These are phyloP conservation scores for Gossypium davidsonii DNA, from an alignment of 441 rosid species.

Conservation along the genomic window DNA sequence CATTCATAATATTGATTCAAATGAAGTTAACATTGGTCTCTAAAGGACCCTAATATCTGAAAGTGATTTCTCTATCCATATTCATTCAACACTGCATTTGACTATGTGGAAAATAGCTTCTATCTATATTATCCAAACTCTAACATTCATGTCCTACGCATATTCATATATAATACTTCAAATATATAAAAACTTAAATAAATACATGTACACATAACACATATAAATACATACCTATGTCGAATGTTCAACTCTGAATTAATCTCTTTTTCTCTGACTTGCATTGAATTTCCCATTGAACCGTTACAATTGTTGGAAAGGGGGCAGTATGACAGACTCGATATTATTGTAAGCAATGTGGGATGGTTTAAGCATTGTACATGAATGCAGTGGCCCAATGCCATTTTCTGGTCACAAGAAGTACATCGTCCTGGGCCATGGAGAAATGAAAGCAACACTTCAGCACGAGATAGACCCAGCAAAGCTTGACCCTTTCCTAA, in stretches of 20 bases:
- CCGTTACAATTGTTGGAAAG: background rate
- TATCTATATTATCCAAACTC: too few species aligned
- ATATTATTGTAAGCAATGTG: background rate
- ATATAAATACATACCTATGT: background rate
- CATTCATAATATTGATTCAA: background rate
- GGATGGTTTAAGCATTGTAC: background rate
- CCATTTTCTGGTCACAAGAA: background rate
- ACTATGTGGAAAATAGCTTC: background rate
- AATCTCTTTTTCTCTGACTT: background rate
- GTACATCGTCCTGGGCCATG: too few species aligned
- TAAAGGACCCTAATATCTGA: too few species aligned
- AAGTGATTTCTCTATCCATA: too few species aligned
- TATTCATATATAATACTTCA: background rate
- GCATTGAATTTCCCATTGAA: background rate
- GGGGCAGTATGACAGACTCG: background rate
- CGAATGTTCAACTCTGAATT: background rate
- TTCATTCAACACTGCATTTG: too few species aligned
- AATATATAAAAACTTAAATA: background rate
- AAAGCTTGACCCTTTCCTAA: background rate
- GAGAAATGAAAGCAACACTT: too few species aligned
- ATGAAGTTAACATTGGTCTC: background rate
- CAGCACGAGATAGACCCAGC: background rate
- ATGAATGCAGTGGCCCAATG: background rate
- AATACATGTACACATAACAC: background rate
- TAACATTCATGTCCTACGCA: background rate